Percentiles rank a stretch among this genome's conserved stretches.
Conservation (phyloP, 768 basidiomycete species). For the Asterophora lycoperdoides region DNA sequence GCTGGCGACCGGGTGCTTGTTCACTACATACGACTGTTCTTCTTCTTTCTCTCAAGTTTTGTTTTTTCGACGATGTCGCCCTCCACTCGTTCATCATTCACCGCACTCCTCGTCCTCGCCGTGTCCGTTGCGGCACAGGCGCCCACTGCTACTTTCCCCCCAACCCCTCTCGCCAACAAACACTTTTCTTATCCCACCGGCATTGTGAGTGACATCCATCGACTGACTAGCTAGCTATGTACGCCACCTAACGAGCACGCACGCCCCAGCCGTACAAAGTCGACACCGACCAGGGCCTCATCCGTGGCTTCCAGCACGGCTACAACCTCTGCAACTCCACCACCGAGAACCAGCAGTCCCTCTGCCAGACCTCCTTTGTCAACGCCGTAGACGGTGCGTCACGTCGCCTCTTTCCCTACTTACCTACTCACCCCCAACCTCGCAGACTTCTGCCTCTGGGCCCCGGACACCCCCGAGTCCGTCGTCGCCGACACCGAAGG, state of each 20-base stretch:
- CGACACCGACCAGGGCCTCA: conserved; percentile 29
- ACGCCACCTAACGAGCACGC: no score
- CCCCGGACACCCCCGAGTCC: conserved; percentile 44
- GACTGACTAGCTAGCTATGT: no score
- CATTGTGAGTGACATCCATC: conserved; percentile 34
- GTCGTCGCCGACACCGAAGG: conserved; percentile 65
- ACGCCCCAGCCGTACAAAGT: conserved; percentile 31
- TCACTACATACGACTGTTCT: conserved; percentile 4
- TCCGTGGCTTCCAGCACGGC: conserved; percentile 46
- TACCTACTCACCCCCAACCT: not conserved
- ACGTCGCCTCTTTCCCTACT: not conserved
- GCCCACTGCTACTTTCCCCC: conserved; percentile 32
- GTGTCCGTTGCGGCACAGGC: conserved; percentile 17
- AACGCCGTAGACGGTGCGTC: conserved; percentile 51
- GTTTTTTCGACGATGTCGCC: conserved; percentile 34
- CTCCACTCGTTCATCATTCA: conserved; percentile 34
- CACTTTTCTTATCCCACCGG: conserved; percentile 39
- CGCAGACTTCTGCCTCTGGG: conserved; percentile 73
- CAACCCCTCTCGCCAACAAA: conserved; percentile 44
- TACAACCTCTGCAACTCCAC: conserved; percentile 68
- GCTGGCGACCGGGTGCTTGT: not conserved
- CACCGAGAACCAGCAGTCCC: conserved; percentile 54
- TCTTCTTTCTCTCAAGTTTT: conserved; percentile 1
- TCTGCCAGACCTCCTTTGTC: conserved; percentile 57
- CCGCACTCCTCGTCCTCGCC: conserved; percentile 25